phyloP scores from a whole-genome alignment of 306 rosid genomes.

The Inga laurina region DNA sequence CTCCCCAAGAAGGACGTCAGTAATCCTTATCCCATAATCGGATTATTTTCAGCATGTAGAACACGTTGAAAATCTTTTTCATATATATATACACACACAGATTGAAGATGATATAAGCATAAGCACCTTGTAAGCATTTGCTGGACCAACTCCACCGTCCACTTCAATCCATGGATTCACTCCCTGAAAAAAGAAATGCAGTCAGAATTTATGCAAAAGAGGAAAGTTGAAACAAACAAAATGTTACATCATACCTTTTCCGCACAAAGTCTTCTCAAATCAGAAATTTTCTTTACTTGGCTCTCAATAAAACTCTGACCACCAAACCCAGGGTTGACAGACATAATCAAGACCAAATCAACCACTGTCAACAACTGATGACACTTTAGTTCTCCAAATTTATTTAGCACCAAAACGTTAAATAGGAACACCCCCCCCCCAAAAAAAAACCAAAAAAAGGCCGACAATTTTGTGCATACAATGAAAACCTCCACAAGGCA shows the following conservation, averaged over 20 bases:
- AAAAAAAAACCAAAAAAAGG: no score
- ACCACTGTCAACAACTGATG: constrained; percentile 61
- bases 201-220: constrained; percentile 20
- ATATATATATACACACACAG: neutral
- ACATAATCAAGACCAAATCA: constrained; percentile 97
- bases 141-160: constrained; percentile 92
- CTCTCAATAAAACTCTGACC: constrained; percentile 99
- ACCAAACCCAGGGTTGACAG: constrained; percentile 98
- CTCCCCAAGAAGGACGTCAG: neutral
- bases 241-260: constrained; percentile 68
- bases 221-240: neutral
- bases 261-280: constrained; percentile 82
- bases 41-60: constrained; percentile 14
- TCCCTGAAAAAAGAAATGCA: constrained; percentile 55
- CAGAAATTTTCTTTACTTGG: constrained; percentile 99
- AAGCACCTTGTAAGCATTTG: constrained; percentile 90
- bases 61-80: constrained; percentile 13
- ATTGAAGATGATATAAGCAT: constrained; percentile 26
- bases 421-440: neutral
- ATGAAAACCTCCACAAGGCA: no score
- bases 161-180: constrained; percentile 99
- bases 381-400: neutral
- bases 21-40: neutral
- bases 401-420: neutral
- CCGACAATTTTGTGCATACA: no score